Percentiles rank a stretch among this genome's conserved stretches.
These are phyloP conservation scores for Tylopilus rubrobrunneus DNA, from an alignment of 768 basidiomycete genomes.

Conservation along the genomic window DNA sequence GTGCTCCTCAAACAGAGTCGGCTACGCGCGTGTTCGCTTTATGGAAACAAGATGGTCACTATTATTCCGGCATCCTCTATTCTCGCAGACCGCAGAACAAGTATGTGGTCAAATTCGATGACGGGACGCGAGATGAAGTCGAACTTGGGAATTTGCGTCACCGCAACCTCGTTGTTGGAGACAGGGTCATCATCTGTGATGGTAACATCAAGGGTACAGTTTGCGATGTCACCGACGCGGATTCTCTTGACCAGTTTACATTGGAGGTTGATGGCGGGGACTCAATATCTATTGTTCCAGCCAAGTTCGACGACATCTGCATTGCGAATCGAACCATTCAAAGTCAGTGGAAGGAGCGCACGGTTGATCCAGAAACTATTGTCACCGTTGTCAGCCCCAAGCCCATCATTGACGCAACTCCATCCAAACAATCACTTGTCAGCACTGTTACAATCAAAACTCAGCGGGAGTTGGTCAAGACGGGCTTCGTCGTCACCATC, in stretches of 20 bases:
- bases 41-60: conserved; percentile 59
- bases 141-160: conserved; percentile 51
- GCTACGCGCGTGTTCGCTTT: conserved; percentile 67
- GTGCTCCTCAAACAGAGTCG: conserved; percentile 10
- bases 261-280: conserved; percentile 40
- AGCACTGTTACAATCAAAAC: conserved; percentile 34
- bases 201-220: conserved; percentile 29
- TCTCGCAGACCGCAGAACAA: conserved; percentile 26
- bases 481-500: conserved; percentile 59
- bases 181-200: conserved; percentile 46
- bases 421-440: conserved; percentile 42
- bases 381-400: conserved; percentile 39
- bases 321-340: conserved; percentile 50
- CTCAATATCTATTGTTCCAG: conserved; percentile 20
- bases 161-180: conserved; percentile 48
- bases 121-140: conserved; percentile 46
- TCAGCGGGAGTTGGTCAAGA: conserved; percentile 41
- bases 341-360: conserved; percentile 52
- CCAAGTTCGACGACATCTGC: conserved; percentile 39
- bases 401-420: conserved; percentile 38
- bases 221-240: conserved; percentile 29
- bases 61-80: conserved; percentile 57
- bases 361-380: conserved; percentile 40
- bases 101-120: conserved; percentile 66
- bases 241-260: conserved; percentile 28